Evolutionary conservation across 2,329 filamentous ascomycete genomes (phyloP), one percentile per base, ranked within the genome.

Genomic region (Diaporthe citrichinensis): DNA sequence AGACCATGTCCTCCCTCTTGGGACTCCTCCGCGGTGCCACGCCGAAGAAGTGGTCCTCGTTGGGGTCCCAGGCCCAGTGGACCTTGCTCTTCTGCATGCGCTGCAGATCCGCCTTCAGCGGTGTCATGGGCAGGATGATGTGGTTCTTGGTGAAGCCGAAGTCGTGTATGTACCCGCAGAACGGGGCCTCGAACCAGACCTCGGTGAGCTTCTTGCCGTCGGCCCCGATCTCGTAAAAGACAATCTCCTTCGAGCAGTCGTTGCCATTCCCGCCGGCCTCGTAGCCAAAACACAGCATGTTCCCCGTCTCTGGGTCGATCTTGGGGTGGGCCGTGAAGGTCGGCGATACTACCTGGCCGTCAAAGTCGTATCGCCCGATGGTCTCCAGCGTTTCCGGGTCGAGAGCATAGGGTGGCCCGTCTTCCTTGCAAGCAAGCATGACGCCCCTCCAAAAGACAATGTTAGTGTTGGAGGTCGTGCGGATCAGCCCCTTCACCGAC

Each of bases 391-490:
- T 88, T 4, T 79, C 78, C 0, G 88, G 88, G 72, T 90, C 86
- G 84, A 90, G 83, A 0, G 87, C 86, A 77, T 84, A 89, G 0
- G 88, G 87, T 17, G 86, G 87, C 0, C 86, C 85, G 75, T 89
- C 87, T 72, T 92, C 90, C 78, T 91, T 92, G 72, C 84, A 85
- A 0, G 89, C 89, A 9, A 91, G 82, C 75, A 91, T 78, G 51
- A 88, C 85, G 0, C 89, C 89, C 14, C 88, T 82, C 87, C 88
- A 92, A 78, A 88, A 90, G 2, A 90, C 83, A 23, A 92, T 83
- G 75, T 92, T 92, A 2, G 90, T 92, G 77, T 92, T 92, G 3
- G 88, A 86, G 0, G 89, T 88, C 0, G 88, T 91, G 23, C 89
- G 83, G 58, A 91, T 88, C 9, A 90, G 86, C 2, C 88, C 88